These are phyloP conservation scores for Ogataea thermomethanolica DNA, from an alignment of 805 yeast species.

Conservation along the genomic window DNA sequence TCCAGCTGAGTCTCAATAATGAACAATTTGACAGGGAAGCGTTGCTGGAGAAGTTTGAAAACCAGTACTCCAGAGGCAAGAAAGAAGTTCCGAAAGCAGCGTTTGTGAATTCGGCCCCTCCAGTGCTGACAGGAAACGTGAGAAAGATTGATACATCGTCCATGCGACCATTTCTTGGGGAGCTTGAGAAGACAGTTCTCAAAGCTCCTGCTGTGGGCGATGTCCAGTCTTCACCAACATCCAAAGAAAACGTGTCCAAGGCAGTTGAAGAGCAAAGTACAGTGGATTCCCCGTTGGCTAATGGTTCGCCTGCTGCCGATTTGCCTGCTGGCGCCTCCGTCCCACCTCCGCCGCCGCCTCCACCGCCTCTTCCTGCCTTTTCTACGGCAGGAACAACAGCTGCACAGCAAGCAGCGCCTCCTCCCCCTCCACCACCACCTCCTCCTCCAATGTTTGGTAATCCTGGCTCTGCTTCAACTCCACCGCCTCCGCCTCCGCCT, in stretches of 20 bases:
- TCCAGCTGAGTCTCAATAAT: constrained; percentile 25
- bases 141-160: constrained; percentile 18
- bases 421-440: constrained; percentile 37
- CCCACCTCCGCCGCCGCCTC: constrained; percentile 26
- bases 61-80: constrained; percentile 29
- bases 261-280: background rate
- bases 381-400: background rate
- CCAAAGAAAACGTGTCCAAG: background rate
- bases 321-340: background rate
- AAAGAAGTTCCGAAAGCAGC: constrained; percentile 24
- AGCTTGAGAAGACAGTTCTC: constrained; percentile 48
- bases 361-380: constrained; percentile 22
- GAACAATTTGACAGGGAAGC: constrained; percentile 21
- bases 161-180: constrained; percentile 45
- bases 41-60: constrained; percentile 26
- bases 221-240: background rate
- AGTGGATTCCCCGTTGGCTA: background rate
- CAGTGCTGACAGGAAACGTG: constrained; percentile 14
- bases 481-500: constrained; percentile 26
- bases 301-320: background rate
- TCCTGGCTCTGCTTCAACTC: background rate
- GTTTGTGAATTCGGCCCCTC: constrained; percentile 21
- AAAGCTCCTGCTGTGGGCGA: constrained; percentile 29
- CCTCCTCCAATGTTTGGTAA: constrained; percentile 21
- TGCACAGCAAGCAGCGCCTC: constrained; percentile 22